These are phyloP conservation scores for Ceratopteris richardii DNA, from an alignment of 75 land plant genomes.

Conservation along the genomic window DNA sequence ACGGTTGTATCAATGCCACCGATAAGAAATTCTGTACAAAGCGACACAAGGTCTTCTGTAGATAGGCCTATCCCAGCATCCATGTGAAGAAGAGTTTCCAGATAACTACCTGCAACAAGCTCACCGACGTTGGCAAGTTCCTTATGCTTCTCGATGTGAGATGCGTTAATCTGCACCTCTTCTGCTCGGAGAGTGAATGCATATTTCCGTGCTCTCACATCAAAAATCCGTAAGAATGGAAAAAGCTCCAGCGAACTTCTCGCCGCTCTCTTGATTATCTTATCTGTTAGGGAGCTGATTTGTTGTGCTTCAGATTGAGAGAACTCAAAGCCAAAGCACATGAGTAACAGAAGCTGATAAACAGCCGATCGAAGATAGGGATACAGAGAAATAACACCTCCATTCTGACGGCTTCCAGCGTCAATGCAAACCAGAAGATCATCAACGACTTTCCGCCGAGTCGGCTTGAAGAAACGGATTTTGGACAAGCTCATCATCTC, in stretches of 20 bases:
- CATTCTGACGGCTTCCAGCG: too few species aligned
- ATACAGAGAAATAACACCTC: slow-evolving; percentile 6
- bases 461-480: slow-evolving; percentile 11
- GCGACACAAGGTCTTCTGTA: slow-evolving; percentile 10
- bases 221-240: neutral
- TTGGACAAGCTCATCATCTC: slow-evolving; percentile 28
- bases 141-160: slow-evolving; percentile 18
- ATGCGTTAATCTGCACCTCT: slow-evolving; percentile 19
- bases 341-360: neutral
- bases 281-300: neutral
- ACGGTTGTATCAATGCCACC: slow-evolving; percentile 36
- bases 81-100: slow-evolving; percentile 12
- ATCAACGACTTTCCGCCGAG: slow-evolving; percentile 1
- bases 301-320: neutral
- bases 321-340: slow-evolving; percentile 12
- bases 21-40: slow-evolving; percentile 26
- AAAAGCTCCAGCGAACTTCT: neutral
- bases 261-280: neutral
- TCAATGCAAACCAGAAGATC: neutral
- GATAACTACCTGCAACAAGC: slow-evolving; percentile 4
- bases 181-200: slow-evolving; percentile 12
- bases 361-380: slow-evolving; percentile 2
- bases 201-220: neutral
- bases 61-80: neutral
- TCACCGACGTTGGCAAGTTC: neutral